These are phyloP conservation scores for Colletotrichum scovillei DNA, from an alignment of 2,329 filamentous ascomycete genomes.

Conservation along the genomic window DNA sequence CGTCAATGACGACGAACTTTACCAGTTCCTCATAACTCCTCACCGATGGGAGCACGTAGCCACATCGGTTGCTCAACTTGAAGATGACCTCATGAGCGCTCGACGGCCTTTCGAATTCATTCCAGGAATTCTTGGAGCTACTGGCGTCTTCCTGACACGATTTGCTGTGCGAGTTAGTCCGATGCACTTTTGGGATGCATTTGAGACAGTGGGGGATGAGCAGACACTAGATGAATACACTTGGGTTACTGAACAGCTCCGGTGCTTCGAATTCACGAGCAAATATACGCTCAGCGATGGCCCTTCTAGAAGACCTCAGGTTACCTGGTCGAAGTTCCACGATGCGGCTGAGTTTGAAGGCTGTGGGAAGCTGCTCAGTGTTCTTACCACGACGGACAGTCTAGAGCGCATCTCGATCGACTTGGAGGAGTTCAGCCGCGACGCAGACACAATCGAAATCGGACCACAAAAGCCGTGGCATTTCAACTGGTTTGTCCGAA, in stretches of 20 bases:
- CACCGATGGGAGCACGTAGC: neutral
- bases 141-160: neutral
- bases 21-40: neutral
- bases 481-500: neutral
- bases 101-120: neutral
- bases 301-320: neutral
- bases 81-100: neutral
- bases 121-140: neutral
- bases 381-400: neutral
- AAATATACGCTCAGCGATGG: neutral
- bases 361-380: neutral
- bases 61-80: neutral
- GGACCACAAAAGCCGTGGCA: neutral
- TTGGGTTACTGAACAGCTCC: neutral
- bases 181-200: neutral
- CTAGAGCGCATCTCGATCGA: neutral
- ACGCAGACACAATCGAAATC: neutral
- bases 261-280: neutral
- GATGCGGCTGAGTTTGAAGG: neutral
- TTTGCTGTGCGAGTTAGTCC: neutral
- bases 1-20: neutral
- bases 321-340: neutral
- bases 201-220: neutral
- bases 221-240: neutral
- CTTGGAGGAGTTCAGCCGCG: neutral